These are phyloP conservation scores for Arachis monticola DNA, from an alignment of 331 rosid species.

Conservation along the genomic window DNA sequence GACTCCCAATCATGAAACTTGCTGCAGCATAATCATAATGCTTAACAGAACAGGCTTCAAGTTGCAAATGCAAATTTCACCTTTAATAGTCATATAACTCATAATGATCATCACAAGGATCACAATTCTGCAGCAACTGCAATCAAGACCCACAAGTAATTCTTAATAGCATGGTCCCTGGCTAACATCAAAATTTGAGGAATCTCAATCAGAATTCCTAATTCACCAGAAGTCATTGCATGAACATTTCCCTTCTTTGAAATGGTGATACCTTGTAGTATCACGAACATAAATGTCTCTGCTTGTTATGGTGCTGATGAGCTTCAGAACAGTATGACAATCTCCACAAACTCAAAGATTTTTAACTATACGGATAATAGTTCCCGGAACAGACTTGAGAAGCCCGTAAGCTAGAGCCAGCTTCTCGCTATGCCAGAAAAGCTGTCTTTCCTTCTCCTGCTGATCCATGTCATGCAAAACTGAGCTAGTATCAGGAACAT, in stretches of 20 bases:
- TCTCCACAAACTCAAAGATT: constrained; percentile 85
- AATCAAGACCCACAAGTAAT: not conserved
- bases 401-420: constrained; percentile 80
- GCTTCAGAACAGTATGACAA: constrained; percentile 81
- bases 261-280: constrained; percentile 76
- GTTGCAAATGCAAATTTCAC: too few relatives aligned
- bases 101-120: too few relatives aligned
- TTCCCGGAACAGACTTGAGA: constrained; percentile 65
- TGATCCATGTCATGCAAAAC: constrained; percentile 81
- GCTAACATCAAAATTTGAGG: constrained; percentile 4
- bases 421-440: constrained; percentile 86
- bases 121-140: too few relatives aligned
- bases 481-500: constrained; percentile 73
- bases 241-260: constrained; percentile 73
- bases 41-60: too few relatives aligned
- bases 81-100: too few relatives aligned
- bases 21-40: too few relatives aligned
- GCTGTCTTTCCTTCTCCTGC: constrained; percentile 79
- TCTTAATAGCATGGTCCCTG: constrained; percentile 6
- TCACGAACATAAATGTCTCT: constrained; percentile 81
- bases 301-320: constrained; percentile 58
- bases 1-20: too few relatives aligned
- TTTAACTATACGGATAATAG: constrained; percentile 70
- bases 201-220: constrained; percentile 13
- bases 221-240: constrained; percentile 85